Evolutionary conservation across 495 filamentous ascomycete genomes (phyloP).

Genomic region (Staphylotrichum tortipilum): DNA sequence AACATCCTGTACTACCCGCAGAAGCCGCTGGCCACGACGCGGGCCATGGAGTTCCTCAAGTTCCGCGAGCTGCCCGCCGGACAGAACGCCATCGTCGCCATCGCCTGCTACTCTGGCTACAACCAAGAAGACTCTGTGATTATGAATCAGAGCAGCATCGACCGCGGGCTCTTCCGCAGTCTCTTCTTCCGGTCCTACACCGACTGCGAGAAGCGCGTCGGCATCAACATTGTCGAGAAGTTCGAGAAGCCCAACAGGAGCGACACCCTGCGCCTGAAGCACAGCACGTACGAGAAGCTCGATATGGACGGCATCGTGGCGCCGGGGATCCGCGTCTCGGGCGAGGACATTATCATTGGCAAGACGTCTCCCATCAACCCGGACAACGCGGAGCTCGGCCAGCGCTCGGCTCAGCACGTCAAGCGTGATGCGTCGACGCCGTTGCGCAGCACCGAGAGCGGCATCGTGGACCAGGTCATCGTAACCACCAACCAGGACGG

Average conservation of each 20-base stretch:
- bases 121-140: conserved; percentile 99
- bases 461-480: conserved; percentile 89
- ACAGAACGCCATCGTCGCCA: conserved; percentile 97
- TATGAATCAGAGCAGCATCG: conserved; percentile 99
- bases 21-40: conserved; percentile 90
- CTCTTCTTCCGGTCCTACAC: conserved; percentile 96
- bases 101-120: conserved; percentile 96
- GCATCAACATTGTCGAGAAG: conserved; percentile 75
- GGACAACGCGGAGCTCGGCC: conserved; percentile 87
- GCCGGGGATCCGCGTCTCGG: conserved; percentile 86
- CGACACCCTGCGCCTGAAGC: conserved; percentile 83
- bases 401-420: conserved; percentile 76
- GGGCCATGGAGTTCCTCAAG: conserved; percentile 97
- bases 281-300: conserved; percentile 95
- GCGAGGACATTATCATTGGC: conserved; percentile 98
- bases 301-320: conserved; percentile 91
- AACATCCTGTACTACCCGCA: conserved; percentile 99
- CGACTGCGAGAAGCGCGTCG: conserved; percentile 89
- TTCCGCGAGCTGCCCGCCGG: conserved; percentile 95
- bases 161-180: conserved; percentile 93
- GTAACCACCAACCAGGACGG: conserved; percentile 88
- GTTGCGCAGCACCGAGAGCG: conserved; percentile 87
- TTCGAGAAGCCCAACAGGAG: conserved; percentile 90
- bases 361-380: conserved; percentile 92
- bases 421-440: conserved; percentile 95